phyloP scores from a whole-genome alignment of 306 rosid species.

The Leucaena leucocephala region DNA sequence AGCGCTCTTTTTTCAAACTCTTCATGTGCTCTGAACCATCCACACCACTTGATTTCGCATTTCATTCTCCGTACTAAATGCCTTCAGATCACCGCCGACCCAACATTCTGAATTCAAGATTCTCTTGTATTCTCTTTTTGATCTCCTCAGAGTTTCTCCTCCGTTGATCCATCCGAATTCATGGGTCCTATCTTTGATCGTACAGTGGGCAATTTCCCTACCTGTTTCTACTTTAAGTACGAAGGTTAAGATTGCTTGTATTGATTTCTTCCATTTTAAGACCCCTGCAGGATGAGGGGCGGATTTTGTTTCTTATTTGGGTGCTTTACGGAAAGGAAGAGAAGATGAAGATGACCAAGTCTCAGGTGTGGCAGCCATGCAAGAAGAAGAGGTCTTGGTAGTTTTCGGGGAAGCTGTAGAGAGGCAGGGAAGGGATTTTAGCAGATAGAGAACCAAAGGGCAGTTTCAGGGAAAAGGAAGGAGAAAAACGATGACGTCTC shows the following conservation, averaged over 20 bases:
- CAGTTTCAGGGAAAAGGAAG: background rate
- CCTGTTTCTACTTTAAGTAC: background rate
- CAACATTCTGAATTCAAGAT: background rate
- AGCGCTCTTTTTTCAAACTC: background rate
- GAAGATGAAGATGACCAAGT: conserved; percentile 64
- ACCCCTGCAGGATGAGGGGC: background rate
- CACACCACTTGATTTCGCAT: background rate
- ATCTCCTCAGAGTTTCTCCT: background rate
- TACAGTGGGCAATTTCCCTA: conserved; percentile 1
- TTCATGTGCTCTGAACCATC: background rate
- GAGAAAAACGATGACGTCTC: conserved; percentile 41
- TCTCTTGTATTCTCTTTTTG: background rate
- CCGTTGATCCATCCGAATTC: conserved; percentile 11
- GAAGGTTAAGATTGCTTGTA: background rate
- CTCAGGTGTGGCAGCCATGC: conserved; percentile 87
- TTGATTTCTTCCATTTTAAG: background rate
- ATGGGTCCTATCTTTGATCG: conserved; percentile 42
- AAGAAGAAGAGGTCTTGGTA: conserved; percentile 73
- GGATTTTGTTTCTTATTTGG: background rate
- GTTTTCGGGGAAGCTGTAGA: conserved; percentile 6
- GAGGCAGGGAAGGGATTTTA: background rate
- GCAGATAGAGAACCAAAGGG: background rate
- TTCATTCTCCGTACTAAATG: background rate
- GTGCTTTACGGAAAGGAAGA: background rate
- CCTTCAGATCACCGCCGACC: background rate